Base-by-base conservation (phyloP, 1,284 basidiomycete species). In the Irpex lacteus region DNA sequence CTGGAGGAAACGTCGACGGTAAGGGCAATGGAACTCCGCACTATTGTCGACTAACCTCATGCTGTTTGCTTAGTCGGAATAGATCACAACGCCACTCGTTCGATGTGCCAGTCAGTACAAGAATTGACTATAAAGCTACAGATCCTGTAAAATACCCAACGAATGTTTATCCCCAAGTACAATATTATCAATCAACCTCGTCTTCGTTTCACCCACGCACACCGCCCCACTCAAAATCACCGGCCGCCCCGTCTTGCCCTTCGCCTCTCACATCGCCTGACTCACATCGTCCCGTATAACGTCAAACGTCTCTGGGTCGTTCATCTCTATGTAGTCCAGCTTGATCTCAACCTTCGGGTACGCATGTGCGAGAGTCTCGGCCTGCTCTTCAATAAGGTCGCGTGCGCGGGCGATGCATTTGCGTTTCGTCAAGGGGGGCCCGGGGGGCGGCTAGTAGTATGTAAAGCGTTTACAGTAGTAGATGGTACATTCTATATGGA, bases 131-230 rank as follows among this genome's bases (percentile, higher is more conserved):
- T 26, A 26, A 26, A 26, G 26, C 26, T 26, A 26, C 26, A 26
- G 26, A 26, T 26, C 26, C 26, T 26, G 26, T 26, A 26, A 26
- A 26, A 75, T 70, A 4, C 74, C 71, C 36, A 76, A 60, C n/a
- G 60, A 67, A 53, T 64, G 61, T n/a, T 61, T 61, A 62, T 86
- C 80, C 0, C 91, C 94, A 1, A 97, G 76, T 52, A 97, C 78
- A 50, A 98, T 75, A 75, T 99, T 99, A 76, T 99, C 97, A 60
- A 99, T 98, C 70, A 99, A 75, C 68, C 97, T 82, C 64, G 96
- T 98, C 72, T 83, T 85, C 64, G 96, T 98, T 73, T 83, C 85
- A 54, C 94, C 95, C 2, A 98, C 85, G 26, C 26, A 26, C 26
- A 26, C 26, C 26, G 26, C 26, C 26, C 26, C 26, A 26, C 26